phyloP scores from a whole-genome alignment of 1,284 basidiomycete species.

The Ustilago shanxiensis region DNA sequence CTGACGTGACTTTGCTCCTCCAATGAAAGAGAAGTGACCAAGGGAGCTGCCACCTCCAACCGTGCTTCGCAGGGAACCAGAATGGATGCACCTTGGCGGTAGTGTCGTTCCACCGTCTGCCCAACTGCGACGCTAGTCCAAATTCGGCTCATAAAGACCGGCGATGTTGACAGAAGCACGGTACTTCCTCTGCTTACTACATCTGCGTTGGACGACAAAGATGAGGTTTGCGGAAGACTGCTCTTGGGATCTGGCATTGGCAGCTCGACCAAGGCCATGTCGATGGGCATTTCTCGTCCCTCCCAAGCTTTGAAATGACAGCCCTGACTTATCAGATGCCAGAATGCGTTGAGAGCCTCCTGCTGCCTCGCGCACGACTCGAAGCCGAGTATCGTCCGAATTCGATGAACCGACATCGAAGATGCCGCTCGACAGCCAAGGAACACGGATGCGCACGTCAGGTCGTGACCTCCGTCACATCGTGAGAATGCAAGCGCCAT shows the following conservation, averaged over 20 bases:
- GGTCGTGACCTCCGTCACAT: slow-evolving; percentile 13
- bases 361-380: slow-evolving; percentile 4
- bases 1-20: slow-evolving; percentile 9
- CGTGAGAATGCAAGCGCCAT: slow-evolving; percentile 15
- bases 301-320: slow-evolving; percentile 16
- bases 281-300: slow-evolving; percentile 15
- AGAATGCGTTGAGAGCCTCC: slow-evolving; percentile 14
- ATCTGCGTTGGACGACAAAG: neutral
- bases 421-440: slow-evolving; percentile 15
- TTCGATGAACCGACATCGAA: slow-evolving; percentile 9
- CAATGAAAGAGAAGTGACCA: neutral
- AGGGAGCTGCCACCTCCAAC: slow-evolving; percentile 11
- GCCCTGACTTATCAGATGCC: slow-evolving; percentile 15
- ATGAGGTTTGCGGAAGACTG: neutral
- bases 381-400: neutral
- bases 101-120: slow-evolving; percentile 18
- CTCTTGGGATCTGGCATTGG: slow-evolving; percentile 17
- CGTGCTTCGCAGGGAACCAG: slow-evolving; percentile 12
- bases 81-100: slow-evolving; percentile 13
- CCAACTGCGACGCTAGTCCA: slow-evolving; percentile 19
- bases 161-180: slow-evolving; percentile 9
- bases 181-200: neutral
- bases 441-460: slow-evolving; percentile 9
- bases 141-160: slow-evolving; percentile 16
- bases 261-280: slow-evolving; percentile 14